These are phyloP conservation scores for Schizosaccharomyces cryophilus DNA, from an alignment of 805 yeast genomes.

Conservation along the genomic window DNA sequence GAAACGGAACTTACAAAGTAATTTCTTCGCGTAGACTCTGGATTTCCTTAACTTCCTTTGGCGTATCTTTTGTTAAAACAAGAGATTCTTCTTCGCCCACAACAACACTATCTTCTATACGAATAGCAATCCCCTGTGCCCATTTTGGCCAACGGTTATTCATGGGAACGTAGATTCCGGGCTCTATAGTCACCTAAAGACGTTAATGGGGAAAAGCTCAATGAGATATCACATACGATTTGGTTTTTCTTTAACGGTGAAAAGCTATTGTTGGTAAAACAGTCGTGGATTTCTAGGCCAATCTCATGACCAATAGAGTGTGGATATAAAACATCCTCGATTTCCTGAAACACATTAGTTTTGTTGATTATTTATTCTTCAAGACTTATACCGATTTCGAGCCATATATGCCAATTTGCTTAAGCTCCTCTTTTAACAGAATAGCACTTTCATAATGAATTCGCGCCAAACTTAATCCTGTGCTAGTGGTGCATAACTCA, in stretches of 20 bases:
- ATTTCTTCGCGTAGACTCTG: constrained; percentile 20
- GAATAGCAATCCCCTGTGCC: constrained; percentile 71
- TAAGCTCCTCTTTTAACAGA: not conserved
- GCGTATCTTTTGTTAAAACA: constrained; percentile 55
- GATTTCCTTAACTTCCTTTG: constrained; percentile 63
- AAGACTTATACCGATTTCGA: not conserved
- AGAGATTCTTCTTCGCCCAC: constrained; percentile 33
- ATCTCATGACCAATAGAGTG: constrained; percentile 90
- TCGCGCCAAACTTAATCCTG: constrained; percentile 37
- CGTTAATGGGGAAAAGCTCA: constrained; percentile 30
- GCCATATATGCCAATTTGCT: not conserved
- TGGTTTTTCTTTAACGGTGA: not conserved
- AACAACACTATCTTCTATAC: constrained; percentile 85
- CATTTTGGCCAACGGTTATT: constrained; percentile 48
- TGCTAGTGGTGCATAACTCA: constrained; percentile 31
- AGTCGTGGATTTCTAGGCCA: constrained; percentile 60
- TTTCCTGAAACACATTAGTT: constrained; percentile 6
- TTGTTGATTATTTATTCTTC: not conserved
- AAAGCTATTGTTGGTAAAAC: constrained; percentile 20
- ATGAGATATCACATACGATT: constrained; percentile 14
- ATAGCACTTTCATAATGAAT: constrained; percentile 27
- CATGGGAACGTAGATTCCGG: constrained; percentile 77
- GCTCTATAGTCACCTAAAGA: constrained; percentile 84
- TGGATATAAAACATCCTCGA: constrained; percentile 35
- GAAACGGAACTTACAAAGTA: too few species aligned